These are phyloP conservation scores for Aspergillus avenaceus DNA, from an alignment of 495 filamentous ascomycete genomes.

Conservation along the genomic window DNA sequence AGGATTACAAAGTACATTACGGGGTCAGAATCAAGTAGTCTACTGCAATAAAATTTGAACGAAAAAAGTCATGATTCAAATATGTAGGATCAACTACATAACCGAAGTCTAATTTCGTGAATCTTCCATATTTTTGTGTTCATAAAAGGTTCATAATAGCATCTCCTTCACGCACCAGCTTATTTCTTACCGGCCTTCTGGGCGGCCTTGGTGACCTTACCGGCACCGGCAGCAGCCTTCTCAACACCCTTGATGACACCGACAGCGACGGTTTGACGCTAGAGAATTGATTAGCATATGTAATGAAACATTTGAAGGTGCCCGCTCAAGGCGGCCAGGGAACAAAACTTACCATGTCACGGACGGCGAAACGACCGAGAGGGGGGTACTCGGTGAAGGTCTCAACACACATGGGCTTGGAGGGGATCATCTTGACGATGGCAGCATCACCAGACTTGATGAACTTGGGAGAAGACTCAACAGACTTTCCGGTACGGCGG, in stretches of 20 bases:
- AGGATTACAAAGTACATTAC: too few relatives aligned
- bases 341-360: constrained; percentile 50
- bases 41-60: neutral
- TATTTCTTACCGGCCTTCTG: constrained; percentile 69
- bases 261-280: constrained; percentile 89
- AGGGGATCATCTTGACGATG: constrained; percentile 99
- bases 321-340: neutral
- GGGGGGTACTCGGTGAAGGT: constrained; percentile 99
- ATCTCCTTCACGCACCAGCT: constrained; percentile 7
- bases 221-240: constrained; percentile 63
- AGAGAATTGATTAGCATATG: neutral
- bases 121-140: neutral
- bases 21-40: neutral
- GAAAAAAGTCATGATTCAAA: neutral
- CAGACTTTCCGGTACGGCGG: constrained; percentile 98
- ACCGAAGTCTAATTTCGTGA: neutral
- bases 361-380: constrained; percentile 97
- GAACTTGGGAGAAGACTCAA: constrained; percentile 90
- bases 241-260: constrained; percentile 89
- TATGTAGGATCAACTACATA: neutral
- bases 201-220: constrained; percentile 77
- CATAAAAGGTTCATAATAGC: constrained; percentile 1
- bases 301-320: neutral
- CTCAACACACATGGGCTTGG: constrained; percentile 99
- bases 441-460: constrained; percentile 99